A percentile compares a stretch with the other conserved stretches of the same genome.
These are phyloP conservation scores for Physaria fendleri DNA, from an alignment of 345 rosid genomes.

Conservation along the genomic window DNA sequence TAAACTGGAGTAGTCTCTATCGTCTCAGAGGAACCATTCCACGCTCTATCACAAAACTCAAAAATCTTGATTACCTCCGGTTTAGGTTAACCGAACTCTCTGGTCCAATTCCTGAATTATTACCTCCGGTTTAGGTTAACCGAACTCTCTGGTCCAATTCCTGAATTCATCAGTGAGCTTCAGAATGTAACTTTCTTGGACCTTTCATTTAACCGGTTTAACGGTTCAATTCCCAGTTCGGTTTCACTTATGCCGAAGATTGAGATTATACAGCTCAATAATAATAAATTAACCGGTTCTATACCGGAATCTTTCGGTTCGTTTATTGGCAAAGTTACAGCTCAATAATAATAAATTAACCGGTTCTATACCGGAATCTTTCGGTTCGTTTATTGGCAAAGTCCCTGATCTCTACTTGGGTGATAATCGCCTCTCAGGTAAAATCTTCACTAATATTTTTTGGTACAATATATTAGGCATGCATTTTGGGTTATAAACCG, in stretches of 20 bases:
- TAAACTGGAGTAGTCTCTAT: constrained; percentile 15
- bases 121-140: constrained; percentile 18
- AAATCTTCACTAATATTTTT: too few species aligned
- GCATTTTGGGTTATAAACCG: too few species aligned
- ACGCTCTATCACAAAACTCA: constrained; percentile 51
- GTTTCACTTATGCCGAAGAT: constrained; percentile 11
- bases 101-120: constrained; percentile 41
- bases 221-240: constrained; percentile 41
- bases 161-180: constrained; percentile 40
- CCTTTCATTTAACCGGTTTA: constrained; percentile 50
- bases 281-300: too few species aligned
- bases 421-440: constrained; percentile 57
- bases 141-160: constrained; percentile 45
- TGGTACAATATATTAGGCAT: too few species aligned
- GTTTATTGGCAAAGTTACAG: too few species aligned
- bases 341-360: constrained; percentile 17
- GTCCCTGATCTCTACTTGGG: constrained; percentile 40
- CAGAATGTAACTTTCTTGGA: constrained; percentile 41
- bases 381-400: constrained; percentile 34
- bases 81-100: constrained; percentile 32
- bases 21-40: constrained; percentile 40
- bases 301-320: too few species aligned
- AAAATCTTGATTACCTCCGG: constrained; percentile 30
- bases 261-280: too few species aligned
- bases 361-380: constrained; percentile 55